Base-by-base conservation (phyloP, 306 rosid species). In the Lathyrus oleraceus region DNA sequence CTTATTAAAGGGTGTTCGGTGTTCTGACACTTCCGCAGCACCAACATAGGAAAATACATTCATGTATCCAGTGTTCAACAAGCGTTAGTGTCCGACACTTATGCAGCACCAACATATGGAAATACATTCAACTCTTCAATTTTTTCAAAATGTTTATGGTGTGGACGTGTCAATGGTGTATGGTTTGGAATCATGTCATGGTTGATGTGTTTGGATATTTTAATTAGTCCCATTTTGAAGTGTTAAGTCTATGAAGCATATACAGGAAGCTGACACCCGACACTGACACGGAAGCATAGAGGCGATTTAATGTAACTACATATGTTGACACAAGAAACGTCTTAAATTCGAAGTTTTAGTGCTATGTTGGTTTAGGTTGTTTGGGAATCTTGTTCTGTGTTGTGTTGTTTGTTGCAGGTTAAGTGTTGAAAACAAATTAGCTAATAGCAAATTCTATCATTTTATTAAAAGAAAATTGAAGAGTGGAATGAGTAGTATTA, bases 371-470 rank as follows among this genome's bases (percentile, higher is more conserved):
- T 1, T 35, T 39, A 25, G 21, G 20, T 13, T 28, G 23, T 5
- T 42, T 40, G 59, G 49, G 7, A 39, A 56, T 51, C 13, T 19
- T 60, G 17, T 49, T 68, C 19, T 76, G 3, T n/a, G 44, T 60
- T 76, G 3, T n/a, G 44, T 60, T 44, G 7, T 49, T 21, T 38
- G 17, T 21, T 38, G 28, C 27, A 23, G 38, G 51, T 47, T 47
- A 13, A 20, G 58, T 9, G 14, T 0, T 28, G 19, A 38, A 66
- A 42, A 54, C 36, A 43, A 30, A 17, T 53, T 3, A 6, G 65
- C 20, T 11, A 43, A 5, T 15, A 13, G 9, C 16, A 43, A 8
- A 14, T 28, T 56, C 11, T 66, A 43, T 67, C 52, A 44, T 47
- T 74, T 57, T 27, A 13, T 15, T 63, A 1, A 17, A n/a, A 48